Conservation (phyloP, 768 basidiomycete species). For the Gymnopilus dilepis region DNA sequence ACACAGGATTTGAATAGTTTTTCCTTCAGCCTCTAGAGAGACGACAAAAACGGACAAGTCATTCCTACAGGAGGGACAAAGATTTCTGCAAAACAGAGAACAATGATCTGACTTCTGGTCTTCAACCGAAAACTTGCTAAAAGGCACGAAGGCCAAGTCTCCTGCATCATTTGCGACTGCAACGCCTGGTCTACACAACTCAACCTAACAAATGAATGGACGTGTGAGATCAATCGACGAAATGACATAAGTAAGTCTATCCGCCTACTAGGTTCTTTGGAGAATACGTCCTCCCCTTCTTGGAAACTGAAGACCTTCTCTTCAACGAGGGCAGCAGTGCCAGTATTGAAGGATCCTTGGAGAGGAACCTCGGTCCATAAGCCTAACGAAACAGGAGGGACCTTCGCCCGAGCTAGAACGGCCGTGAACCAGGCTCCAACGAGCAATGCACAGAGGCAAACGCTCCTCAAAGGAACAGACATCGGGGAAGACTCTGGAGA, state of each 20-base stretch:
- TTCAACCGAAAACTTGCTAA: conserved; percentile 72
- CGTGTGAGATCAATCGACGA: neutral
- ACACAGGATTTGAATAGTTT: conserved; percentile 62
- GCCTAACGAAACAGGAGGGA: conserved; percentile 56
- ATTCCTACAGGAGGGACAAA: conserved; percentile 50
- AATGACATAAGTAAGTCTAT: neutral
- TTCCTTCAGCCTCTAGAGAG: conserved; percentile 53
- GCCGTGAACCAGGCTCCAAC: neutral
- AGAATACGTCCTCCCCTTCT: conserved; percentile 62
- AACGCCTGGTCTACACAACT: conserved; percentile 67
- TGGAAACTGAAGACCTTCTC: conserved; percentile 59
- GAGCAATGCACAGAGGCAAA: neutral
- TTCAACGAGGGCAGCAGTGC: conserved; percentile 28
- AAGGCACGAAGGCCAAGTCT: conserved; percentile 70
- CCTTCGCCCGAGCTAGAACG: conserved; percentile 32
- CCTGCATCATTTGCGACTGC: conserved; percentile 73
- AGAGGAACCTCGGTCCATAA: conserved; percentile 60
- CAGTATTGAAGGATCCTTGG: conserved; percentile 28
- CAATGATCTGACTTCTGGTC: conserved; percentile 65
- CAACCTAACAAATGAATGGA: conserved; percentile 38
- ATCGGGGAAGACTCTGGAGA: neutral
- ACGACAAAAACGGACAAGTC: conserved; percentile 69
- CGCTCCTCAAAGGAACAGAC: neutral
- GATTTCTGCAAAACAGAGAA: neutral
- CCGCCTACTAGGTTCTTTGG: conserved; percentile 62